Evolutionary conservation across 2,329 filamentous ascomycete species (phyloP).

Genomic region (Claviceps sp.): DNA sequence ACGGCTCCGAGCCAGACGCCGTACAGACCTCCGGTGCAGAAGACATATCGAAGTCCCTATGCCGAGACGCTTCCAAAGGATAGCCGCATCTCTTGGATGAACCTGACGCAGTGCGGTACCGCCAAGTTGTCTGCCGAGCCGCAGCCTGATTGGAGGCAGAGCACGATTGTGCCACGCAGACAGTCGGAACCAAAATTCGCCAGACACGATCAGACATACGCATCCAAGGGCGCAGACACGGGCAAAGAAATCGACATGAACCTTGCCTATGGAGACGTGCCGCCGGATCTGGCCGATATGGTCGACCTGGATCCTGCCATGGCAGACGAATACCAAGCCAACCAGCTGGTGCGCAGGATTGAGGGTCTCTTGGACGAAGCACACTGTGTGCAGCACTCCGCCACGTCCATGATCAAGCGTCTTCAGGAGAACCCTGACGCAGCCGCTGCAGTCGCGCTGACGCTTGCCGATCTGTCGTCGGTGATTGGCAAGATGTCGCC

Average conservation of each 20-base stretch:
- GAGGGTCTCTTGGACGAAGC: conserved; percentile 74
- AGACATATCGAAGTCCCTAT: conserved; percentile 25
- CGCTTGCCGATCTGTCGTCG: conserved; percentile 79
- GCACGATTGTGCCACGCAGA: conserved; percentile 20
- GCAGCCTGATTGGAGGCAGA: conserved; percentile 5
- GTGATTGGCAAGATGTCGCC: conserved; percentile 76
- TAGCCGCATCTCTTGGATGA: conserved; percentile 24
- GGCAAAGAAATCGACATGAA: conserved; percentile 67
- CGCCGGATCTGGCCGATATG: conserved; percentile 47
- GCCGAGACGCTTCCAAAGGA: conserved; percentile 27
- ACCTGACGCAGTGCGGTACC: conserved; percentile 14
- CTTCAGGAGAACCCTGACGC: conserved; percentile 63
- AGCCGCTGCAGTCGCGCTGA: conserved; percentile 84
- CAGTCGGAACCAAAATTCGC: conserved; percentile 27
- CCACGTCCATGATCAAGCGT: conserved; percentile 67
- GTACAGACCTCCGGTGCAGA: background rate
- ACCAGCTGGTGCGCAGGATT: conserved; percentile 55
- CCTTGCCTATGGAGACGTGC: conserved; percentile 76
- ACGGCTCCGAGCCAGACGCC: conserved; percentile 31
- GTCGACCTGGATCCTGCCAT: conserved; percentile 34
- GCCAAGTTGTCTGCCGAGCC: conserved; percentile 13
- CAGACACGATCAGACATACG: conserved; percentile 9
- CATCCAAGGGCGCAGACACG: background rate
- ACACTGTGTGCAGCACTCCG: conserved; percentile 77
- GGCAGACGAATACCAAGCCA: conserved; percentile 34